Percentiles rank a stretch among this genome's conserved stretches.
These are phyloP conservation scores for Curvularia spicifera DNA, from an alignment of 2,329 filamentous ascomycete genomes.

Conservation along the genomic window DNA sequence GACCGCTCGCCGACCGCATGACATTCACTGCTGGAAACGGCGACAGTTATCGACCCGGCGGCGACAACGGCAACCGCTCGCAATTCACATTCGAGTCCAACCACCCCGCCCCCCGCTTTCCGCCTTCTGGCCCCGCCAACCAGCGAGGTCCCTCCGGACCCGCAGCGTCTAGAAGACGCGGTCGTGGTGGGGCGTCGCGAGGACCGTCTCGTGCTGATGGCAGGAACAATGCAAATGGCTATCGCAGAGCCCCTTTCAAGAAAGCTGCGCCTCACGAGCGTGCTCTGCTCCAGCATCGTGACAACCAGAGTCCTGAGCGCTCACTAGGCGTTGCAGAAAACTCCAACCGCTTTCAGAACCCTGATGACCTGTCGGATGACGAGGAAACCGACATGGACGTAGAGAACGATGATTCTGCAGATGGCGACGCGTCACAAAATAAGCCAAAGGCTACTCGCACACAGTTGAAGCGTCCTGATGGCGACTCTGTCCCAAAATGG, in stretches of 20 bases:
- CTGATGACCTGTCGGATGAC: conserved; percentile 51
- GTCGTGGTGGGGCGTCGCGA: conserved; percentile 26
- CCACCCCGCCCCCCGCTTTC: conserved; percentile 39
- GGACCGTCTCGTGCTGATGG: conserved; percentile 23
- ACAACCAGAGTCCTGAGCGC: conserved; percentile 54
- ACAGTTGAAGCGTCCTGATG: conserved; percentile 31
- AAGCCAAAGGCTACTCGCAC: conserved; percentile 35
- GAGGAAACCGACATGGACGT: conserved; percentile 45
- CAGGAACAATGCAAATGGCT: conserved; percentile 28
- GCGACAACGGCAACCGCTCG: conserved; percentile 22
- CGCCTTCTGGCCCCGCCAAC: conserved; percentile 33
- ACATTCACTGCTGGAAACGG: conserved; percentile 37
- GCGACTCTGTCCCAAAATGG: conserved; percentile 72
- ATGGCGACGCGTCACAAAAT: conserved; percentile 22
- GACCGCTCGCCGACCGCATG: conserved; percentile 36
- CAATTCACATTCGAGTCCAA: conserved; percentile 47
- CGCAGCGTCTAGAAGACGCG: conserved; percentile 23
- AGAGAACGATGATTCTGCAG: conserved; percentile 33
- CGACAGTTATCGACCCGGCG: conserved; percentile 37
- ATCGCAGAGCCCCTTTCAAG: conserved; percentile 27
- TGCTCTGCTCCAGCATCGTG: conserved; percentile 51
- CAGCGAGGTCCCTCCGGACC: conserved; percentile 19
- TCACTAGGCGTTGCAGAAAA: conserved; percentile 53
- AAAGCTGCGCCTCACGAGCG: conserved; percentile 52
- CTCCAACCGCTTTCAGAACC: conserved; percentile 50